Conservation (phyloP, 2,329 filamentous ascomycete species). For the Orbilia blumenaviensis region DNA sequence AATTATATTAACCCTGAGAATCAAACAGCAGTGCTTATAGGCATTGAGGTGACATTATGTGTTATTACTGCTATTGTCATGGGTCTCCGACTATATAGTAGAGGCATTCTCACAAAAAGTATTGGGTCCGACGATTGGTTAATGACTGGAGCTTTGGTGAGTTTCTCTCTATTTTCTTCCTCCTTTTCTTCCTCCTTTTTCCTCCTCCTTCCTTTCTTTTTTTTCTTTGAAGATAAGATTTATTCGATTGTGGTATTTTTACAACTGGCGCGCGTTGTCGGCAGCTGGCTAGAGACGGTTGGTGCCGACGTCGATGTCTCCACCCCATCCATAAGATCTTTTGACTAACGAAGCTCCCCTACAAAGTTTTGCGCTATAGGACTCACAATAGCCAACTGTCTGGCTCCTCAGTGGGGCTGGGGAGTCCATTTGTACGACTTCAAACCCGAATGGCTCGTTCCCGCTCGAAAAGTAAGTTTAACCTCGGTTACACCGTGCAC, state of each 20-base stretch:
- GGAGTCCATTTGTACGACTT: slow-evolving; percentile 52
- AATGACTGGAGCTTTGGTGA: slow-evolving; percentile 62
- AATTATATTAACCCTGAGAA: slow-evolving; percentile 61
- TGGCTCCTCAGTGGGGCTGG: slow-evolving; percentile 51
- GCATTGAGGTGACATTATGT: slow-evolving; percentile 61
- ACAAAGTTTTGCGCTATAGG: slow-evolving; percentile 36
- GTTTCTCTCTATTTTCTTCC: no score
- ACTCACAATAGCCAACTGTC: slow-evolving; percentile 38
- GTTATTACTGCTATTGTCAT: slow-evolving; percentile 60
- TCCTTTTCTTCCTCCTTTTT: no score
- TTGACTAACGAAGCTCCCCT: background rate
- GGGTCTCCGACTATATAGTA: slow-evolving; percentile 61
- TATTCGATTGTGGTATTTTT: background rate
- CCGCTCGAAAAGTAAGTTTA: slow-evolving; percentile 50
- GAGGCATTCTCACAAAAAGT: slow-evolving; percentile 59
- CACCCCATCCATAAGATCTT: background rate
- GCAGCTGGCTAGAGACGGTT: no score
- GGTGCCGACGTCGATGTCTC: slow-evolving; percentile 17
- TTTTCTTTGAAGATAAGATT: no score
- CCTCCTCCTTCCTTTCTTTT: no score
- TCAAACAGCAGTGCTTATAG: slow-evolving; percentile 61
- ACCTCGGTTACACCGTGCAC: slow-evolving; percentile 30
- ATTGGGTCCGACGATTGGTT: slow-evolving; percentile 62
- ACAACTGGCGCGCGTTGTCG: no score
- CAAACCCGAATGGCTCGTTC: slow-evolving; percentile 45